Base-by-base conservation (phyloP, 768 basidiomycete genomes). In the Kwoniella bestiolae region DNA sequence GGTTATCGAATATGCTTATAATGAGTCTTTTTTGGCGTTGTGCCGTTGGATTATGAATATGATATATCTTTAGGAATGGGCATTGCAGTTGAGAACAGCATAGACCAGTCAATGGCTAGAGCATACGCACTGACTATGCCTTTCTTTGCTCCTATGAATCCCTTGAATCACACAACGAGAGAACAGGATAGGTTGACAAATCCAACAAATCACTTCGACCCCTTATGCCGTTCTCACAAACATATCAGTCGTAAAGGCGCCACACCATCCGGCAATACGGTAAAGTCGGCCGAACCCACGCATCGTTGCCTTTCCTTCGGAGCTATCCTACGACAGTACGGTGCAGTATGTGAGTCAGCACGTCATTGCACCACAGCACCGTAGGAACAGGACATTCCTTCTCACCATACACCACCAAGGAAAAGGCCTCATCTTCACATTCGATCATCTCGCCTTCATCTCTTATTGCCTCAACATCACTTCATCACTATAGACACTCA, bases 261-360 rank as follows among this genome's bases (percentile, higher is more conserved):
- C 56, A 57, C 44, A 57, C 21, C 23, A 5, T 26, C 52, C 52
- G 52, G 52, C n/a, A 55, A 23, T 55, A 32, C 52, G 52, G 52
- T 8, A 34, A 34, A 11, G 38, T 55, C 52, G 52, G 52, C 52
- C 52, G 52, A 55, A 32, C 25, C 46, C 32, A n/a, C n/a, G n/a
- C n/a, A n/a, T n/a, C n/a, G n/a, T n/a, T n/a, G n/a, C n/a, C n/a
- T n/a, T 32, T 51, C 50, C n/a, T 4, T 29, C 28, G 14, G 23
- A n/a, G 34, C 9, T 32, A 55, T 8, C 0, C 29, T 11, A 11
- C 34, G 52, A 34, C 12, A 55, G 31, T 32, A 32, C 52, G 31
- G n/a, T 11, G 14, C 29, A 47, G 3, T n/a, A 8, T 34, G 29
- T 29, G 18, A 16, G 23, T 35, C 52, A 55, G 29, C 32, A 55